Conservation (phyloP, 108 stramenopile species). For the Nannochloropsis oceanica region DNA sequence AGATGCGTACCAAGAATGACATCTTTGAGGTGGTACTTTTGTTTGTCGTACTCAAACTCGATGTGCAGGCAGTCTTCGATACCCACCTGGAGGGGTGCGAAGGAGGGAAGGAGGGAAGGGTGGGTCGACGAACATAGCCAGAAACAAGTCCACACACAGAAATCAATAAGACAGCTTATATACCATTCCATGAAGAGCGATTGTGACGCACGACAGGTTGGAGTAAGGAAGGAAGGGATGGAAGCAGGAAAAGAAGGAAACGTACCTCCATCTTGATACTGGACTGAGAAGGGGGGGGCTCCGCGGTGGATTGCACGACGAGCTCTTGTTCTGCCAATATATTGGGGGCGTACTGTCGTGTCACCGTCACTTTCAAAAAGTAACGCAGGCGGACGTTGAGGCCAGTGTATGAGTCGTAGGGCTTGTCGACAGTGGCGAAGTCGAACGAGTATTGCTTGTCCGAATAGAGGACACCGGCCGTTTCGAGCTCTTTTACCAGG, state of each 20-base stretch:
- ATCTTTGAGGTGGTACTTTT: slow-evolving; percentile 79
- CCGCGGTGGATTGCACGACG: slow-evolving; percentile 58
- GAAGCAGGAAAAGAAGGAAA: neutral
- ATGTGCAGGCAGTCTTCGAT: slow-evolving; percentile 99
- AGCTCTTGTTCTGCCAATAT: slow-evolving; percentile 73
- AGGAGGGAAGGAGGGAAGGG: neutral
- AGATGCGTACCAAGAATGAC: slow-evolving; percentile 59
- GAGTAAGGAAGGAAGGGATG: neutral
- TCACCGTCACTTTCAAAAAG: slow-evolving; percentile 73
- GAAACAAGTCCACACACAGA: slow-evolving; percentile 54
- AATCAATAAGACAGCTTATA: no score
- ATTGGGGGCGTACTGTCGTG: slow-evolving; percentile 62
- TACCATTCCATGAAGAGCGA: neutral
- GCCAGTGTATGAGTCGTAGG: slow-evolving; percentile 69
- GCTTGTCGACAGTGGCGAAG: slow-evolving; percentile 59
- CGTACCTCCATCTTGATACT: slow-evolving; percentile 90
- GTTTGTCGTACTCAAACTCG: slow-evolving; percentile 93
- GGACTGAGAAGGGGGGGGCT: neutral
- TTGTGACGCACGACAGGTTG: neutral
- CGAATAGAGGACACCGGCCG: slow-evolving; percentile 65
- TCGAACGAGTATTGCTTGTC: slow-evolving; percentile 60
- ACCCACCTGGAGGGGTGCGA: slow-evolving; percentile 42
- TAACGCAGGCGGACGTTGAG: slow-evolving; percentile 89
- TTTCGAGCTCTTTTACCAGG: slow-evolving; percentile 77
- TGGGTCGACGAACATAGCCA: neutral